These are phyloP conservation scores for Solanum appendiculatum DNA, from an alignment of 257 asterid genomes.

Conservation along the genomic window DNA sequence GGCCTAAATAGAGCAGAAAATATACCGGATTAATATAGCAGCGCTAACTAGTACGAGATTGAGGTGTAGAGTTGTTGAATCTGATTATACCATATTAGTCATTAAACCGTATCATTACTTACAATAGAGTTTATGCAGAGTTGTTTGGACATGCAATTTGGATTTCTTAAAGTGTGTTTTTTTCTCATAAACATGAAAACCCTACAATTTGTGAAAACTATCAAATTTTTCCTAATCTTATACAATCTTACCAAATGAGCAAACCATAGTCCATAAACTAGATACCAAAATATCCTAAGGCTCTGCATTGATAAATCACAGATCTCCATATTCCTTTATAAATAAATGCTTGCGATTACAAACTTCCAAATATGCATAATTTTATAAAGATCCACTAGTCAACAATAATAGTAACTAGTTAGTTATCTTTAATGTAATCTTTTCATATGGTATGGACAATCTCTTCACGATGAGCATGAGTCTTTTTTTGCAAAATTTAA, in stretches of 20 bases:
- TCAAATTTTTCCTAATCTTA: not conserved
- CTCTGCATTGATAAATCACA: not conserved
- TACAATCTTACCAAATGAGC: not conserved
- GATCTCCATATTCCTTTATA: not conserved
- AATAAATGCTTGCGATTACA: not conserved
- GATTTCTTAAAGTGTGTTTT: not conserved
- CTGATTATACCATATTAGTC: not conserved
- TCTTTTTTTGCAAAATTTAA: not conserved
- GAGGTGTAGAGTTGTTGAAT: not conserved
- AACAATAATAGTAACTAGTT: not conserved
- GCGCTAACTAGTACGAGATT: not conserved
- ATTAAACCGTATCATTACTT: not conserved
- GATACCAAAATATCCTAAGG: not conserved
- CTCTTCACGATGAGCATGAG: not conserved
- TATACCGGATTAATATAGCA: not conserved
- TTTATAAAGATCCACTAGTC: not conserved
- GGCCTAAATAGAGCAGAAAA: not conserved
- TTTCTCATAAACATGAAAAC: not conserved
- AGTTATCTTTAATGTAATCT: not conserved
- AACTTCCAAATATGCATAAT: not conserved
- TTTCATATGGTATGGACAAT: not conserved
- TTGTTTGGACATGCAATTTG: not conserved
- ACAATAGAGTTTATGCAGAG: not conserved
- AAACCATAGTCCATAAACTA: not conserved
- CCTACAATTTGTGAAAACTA: not conserved